Percentiles rank a stretch among this genome's conserved stretches.
Evolutionary conservation across 2,329 filamentous ascomycete genomes (phyloP).

Genomic region (Ophiostoma perfectum): DNA sequence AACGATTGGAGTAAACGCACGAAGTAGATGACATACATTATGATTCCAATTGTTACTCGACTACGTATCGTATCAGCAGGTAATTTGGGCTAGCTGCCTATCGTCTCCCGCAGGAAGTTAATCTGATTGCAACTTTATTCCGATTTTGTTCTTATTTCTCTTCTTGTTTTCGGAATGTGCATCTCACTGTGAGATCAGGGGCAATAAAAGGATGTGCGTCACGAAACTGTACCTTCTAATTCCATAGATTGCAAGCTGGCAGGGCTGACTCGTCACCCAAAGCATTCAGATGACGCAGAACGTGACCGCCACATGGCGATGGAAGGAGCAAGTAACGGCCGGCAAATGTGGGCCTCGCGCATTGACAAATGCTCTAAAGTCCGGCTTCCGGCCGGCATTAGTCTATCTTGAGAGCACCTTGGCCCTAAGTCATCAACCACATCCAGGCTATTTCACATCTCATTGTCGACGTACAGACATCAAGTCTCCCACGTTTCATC

Average conservation of each 20-base stretch:
- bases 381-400: slow-evolving; percentile 8
- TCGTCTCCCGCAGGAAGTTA: no score
- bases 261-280: no score
- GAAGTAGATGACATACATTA: not conserved
- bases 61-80: not conserved
- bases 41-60: not conserved
- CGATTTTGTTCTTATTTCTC: no score
- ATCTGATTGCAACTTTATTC: no score
- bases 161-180: no score
- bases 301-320: not conserved
- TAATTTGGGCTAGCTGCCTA: no score
- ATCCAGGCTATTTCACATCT: not conserved
- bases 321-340: not conserved
- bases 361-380: slow-evolving; percentile 3
- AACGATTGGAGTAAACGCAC: not conserved
- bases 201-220: no score
- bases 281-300: no score
- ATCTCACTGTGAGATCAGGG: no score
- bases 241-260: no score
- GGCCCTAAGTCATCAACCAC: not conserved
- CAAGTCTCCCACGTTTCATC: not conserved
- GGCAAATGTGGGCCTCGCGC: not conserved
- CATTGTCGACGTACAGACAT: not conserved
- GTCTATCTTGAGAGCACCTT: not conserved
- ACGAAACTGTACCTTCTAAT: no score